A percentile compares a stretch with the other conserved stretches of the same genome.
These are phyloP conservation scores for Daldinia caldariorum DNA, from an alignment of 495 filamentous ascomycete genomes.

Conservation along the genomic window DNA sequence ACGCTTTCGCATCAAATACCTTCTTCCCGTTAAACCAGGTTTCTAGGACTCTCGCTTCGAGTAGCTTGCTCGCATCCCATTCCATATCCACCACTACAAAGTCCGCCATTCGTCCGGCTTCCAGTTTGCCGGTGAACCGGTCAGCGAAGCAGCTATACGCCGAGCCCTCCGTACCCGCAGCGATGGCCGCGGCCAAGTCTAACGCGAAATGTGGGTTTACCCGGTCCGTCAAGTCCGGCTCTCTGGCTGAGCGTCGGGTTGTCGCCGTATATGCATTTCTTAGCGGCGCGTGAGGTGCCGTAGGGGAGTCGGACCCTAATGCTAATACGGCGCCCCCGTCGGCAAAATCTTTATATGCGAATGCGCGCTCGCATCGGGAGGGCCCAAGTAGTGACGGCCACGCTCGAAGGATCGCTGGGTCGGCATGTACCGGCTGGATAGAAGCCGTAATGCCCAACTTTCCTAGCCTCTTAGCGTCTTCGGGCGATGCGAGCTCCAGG, in stretches of 20 bases:
- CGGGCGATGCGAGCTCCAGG: slow-evolving; percentile 64
- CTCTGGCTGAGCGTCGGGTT: slow-evolving; percentile 64
- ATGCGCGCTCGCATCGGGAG: slow-evolving; percentile 63
- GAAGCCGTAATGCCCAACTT: slow-evolving; percentile 67
- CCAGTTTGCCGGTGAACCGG: slow-evolving; percentile 58
- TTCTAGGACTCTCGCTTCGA: slow-evolving; percentile 61
- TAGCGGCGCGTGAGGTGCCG: slow-evolving; percentile 65
- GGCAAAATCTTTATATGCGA: slow-evolving; percentile 69
- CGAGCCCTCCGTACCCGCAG: slow-evolving; percentile 65
- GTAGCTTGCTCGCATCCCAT: slow-evolving; percentile 61
- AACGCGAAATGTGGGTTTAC: slow-evolving; percentile 66
- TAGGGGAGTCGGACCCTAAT: slow-evolving; percentile 70
- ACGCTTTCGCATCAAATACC: slow-evolving; percentile 52
- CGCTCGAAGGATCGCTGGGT: slow-evolving; percentile 68
- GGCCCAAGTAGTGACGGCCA: slow-evolving; percentile 66
- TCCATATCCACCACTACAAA: slow-evolving; percentile 69
- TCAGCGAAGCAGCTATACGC: slow-evolving; percentile 70
- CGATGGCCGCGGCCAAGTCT: slow-evolving; percentile 60
- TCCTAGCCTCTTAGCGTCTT: slow-evolving; percentile 64
- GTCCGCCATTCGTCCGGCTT: slow-evolving; percentile 63
- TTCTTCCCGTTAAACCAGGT: slow-evolving; percentile 66
- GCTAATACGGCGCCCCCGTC: slow-evolving; percentile 63
- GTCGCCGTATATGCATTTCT: slow-evolving; percentile 69
- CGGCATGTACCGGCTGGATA: slow-evolving; percentile 71
- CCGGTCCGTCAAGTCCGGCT: slow-evolving; percentile 57